Evolutionary conservation across 2,329 filamentous ascomycete genomes (phyloP), one percentile per base, ranked within the genome.

Genomic region (Fusarium sp.): DNA sequence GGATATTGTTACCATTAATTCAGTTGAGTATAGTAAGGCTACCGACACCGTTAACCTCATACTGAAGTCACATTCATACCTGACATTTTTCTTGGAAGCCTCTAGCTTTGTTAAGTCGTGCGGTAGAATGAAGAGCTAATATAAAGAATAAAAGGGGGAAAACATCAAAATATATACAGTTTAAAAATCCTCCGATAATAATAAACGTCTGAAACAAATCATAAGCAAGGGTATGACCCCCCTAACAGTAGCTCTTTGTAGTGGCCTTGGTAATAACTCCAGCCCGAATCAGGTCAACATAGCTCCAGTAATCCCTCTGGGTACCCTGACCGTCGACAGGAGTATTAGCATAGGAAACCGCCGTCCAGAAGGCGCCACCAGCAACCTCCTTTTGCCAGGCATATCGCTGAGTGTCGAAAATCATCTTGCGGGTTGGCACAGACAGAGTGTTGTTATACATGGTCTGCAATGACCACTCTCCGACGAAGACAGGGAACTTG

Each of bases 271-370:
- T 53, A 5, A 53, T 46, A 2, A 53, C 50, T 1, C 50, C 50
- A n/a, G 50, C 50, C 13, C 50, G 30, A 32, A 53, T 7, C 30
- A 53, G 7, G 13, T 53, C 40, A 0, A 53, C 28, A 35, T 53
- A 53, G 13, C 50, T 53, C 50, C 50, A 53, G 11, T 53, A 53
- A n/a, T 53, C 50, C 14, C 50, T 28, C 50, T 53, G 50, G 3
- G 3, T 26, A 26, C 50, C 40, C 26, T 53, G 40, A 10, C 50
- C 50, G 14, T 53, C 50, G 9, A 53, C 50, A 7, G 50, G 20
- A 4, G 28, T 28, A 17, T 7, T 53, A 6, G 50, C 15, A 7
- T 53, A 53, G n/a, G 50, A 53, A 3, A 53, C 39, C 17, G 50
- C 40, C 10, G 28, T 53, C 40, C 40, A 53, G 4, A 53, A 53